Evolutionary conservation across 495 filamentous ascomycete genomes (phyloP), one percentile per base, ranked within the genome.

Genomic region (Trichoderma parareesei): DNA sequence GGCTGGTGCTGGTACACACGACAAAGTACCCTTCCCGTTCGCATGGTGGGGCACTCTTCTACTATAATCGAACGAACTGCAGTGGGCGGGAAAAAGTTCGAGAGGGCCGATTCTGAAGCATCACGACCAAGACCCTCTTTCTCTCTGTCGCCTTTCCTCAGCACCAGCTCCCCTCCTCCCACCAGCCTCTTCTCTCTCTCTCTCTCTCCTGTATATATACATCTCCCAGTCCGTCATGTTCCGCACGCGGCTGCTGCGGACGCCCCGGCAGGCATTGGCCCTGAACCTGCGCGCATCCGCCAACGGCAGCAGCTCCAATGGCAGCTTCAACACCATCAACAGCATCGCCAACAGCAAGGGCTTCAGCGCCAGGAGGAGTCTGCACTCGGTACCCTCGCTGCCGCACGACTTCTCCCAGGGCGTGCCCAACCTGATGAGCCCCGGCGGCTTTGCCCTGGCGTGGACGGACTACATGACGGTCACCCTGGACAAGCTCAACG

Each of bases 391-490:
- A 33, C 88, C 88, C 9, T 65, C 72, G 55, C 82, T 96, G 69
- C 71, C 76, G 9, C 81, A 89, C 71, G 75, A 86, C 66, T 71
- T 76, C 57, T 67, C 82, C 64, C 67, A 90, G 66, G 90, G 88
- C 59, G 77, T 96, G 10, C 81, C 84, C 16, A 84, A 83, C 8
- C 78, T 97, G 55, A 77, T 95, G 62, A 85, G 86, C 0, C 75
- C 82, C 1, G 77, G 78, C 48, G 90, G 81, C 11, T 92, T 88
- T 72, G 78, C 88, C 63, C 83, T 89, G 14, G 82, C 92, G 41
- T 98, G 92, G 91, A 88, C 80, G 27, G 77, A 92, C 69, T 97
- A 97, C 78, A 90, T 94, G 77, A 70, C 76, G 37, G 74, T 86
- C 61, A 75, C 96, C 66, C 71, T 93, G 46, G 77, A 90, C 60